Percentiles rank a stretch among this genome's conserved stretches.
Evolutionary conservation across 805 yeast genomes (phyloP).

Genomic region (Scheffersomyces spartinae): DNA sequence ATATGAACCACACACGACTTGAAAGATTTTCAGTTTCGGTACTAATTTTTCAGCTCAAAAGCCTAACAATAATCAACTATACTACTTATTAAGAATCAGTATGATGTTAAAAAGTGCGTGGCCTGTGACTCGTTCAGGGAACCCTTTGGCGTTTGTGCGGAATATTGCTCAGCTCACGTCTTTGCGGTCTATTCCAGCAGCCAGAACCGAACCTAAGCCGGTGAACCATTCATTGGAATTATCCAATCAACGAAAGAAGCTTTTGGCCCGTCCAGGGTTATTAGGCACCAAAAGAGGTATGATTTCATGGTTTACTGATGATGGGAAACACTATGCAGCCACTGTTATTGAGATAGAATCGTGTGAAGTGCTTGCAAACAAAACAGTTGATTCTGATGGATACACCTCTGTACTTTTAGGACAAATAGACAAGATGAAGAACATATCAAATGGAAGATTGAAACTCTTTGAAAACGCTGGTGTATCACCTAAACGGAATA

Average conservation of each 20-base stretch:
- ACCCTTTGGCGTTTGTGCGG: not conserved
- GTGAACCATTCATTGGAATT: constrained; percentile 57
- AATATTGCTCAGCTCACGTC: constrained; percentile 38
- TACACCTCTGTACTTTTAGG: constrained; percentile 84
- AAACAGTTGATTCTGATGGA: constrained; percentile 64
- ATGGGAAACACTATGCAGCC: constrained; percentile 66
- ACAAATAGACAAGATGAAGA: constrained; percentile 57
- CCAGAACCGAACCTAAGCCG: constrained; percentile 35
- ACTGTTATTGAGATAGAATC: constrained; percentile 82
- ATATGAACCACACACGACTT: too few species aligned
- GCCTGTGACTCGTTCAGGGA: constrained; percentile 1
- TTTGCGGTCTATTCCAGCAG: constrained; percentile 38
- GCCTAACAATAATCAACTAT: too few species aligned
- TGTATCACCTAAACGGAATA: constrained; percentile 70
- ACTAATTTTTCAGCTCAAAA: too few species aligned
- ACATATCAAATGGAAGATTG: constrained; percentile 52
- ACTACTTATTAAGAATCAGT: too few species aligned
- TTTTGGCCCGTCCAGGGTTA: constrained; percentile 73
- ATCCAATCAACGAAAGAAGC: constrained; percentile 59
- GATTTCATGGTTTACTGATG: constrained; percentile 69
- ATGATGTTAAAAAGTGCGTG: too few species aligned
- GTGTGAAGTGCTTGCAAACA: constrained; percentile 72
- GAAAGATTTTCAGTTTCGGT: too few species aligned
- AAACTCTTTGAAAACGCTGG: constrained; percentile 71
- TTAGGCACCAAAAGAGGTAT: constrained; percentile 81